These are phyloP conservation scores for Chaetomiaceae sp. DNA, from an alignment of 2,329 filamentous ascomycete species.

Conservation along the genomic window DNA sequence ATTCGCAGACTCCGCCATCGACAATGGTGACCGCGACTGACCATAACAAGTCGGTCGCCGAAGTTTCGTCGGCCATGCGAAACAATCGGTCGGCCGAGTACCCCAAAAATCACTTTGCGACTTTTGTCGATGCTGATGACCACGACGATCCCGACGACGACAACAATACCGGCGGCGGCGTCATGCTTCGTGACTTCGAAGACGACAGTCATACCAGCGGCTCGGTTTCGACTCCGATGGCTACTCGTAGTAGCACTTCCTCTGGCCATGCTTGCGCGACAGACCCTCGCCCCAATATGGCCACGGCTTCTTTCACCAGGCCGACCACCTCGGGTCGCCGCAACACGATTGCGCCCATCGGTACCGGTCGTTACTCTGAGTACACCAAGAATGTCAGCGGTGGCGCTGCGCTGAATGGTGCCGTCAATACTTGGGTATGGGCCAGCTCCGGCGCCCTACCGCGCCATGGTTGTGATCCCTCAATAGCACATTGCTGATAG, in stretches of 20 bases:
- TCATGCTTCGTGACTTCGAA: slow-evolving; percentile 17
- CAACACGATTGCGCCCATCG: slow-evolving; percentile 15
- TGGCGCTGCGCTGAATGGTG: not conserved
- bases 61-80: not conserved
- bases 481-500: not conserved
- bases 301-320: not conserved
- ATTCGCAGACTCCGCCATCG: not conserved
- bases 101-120: not conserved
- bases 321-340: not conserved
- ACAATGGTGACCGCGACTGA: not conserved
- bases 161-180: slow-evolving; percentile 11
- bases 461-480: no score
- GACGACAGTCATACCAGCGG: slow-evolving; percentile 1
- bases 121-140: slow-evolving; percentile 11
- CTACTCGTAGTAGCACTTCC: not conserved
- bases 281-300: not conserved
- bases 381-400: not conserved
- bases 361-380: slow-evolving; percentile 5
- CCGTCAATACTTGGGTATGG: slow-evolving; percentile 2
- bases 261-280: not conserved
- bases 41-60: not conserved
- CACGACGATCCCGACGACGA: slow-evolving; percentile 9
- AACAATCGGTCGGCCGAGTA: not conserved
- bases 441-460: no score
- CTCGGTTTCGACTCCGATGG: not conserved